Conservation (phyloP, 805 yeast species). For the Lachancea lanzarotensis region DNA sequence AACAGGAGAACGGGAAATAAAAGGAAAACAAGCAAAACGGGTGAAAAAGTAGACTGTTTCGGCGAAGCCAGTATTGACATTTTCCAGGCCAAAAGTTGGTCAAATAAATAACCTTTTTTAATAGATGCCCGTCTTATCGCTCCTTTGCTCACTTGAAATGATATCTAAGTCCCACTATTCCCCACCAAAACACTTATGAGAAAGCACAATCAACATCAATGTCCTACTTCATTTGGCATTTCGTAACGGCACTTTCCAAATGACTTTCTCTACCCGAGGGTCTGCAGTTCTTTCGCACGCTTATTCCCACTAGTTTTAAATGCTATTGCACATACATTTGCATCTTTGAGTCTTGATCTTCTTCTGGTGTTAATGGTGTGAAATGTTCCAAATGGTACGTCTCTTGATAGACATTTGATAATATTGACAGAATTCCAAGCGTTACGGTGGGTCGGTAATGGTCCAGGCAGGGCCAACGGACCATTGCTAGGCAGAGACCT, state of each 20-base stretch:
- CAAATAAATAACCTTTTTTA: background rate
- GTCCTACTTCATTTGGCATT: too few relatives aligned
- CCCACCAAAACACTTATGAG: too few relatives aligned
- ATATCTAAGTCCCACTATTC: too few relatives aligned
- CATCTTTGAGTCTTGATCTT: conserved; percentile 36
- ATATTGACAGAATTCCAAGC: background rate
- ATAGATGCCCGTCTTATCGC: too few relatives aligned
- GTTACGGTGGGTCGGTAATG: background rate
- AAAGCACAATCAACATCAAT: too few relatives aligned
- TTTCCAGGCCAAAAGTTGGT: background rate
- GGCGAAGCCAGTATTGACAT: too few relatives aligned
- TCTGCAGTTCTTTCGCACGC: background rate
- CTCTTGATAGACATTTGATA: conserved; percentile 1
- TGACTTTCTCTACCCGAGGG: background rate
- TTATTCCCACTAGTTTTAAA: background rate
- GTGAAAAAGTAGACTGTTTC: too few relatives aligned
- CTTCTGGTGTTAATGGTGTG: conserved; percentile 8
- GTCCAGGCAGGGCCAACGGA: background rate
- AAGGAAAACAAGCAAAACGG: too few relatives aligned
- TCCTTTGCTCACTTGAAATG: too few relatives aligned
- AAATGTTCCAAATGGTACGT: background rate
- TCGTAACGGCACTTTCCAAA: background rate
- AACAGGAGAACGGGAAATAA: background rate
- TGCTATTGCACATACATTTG: conserved; percentile 37
- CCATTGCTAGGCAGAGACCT: background rate